phyloP scores from a whole-genome alignment of 2,329 filamentous ascomycete genomes.

The Fusarium secorum region DNA sequence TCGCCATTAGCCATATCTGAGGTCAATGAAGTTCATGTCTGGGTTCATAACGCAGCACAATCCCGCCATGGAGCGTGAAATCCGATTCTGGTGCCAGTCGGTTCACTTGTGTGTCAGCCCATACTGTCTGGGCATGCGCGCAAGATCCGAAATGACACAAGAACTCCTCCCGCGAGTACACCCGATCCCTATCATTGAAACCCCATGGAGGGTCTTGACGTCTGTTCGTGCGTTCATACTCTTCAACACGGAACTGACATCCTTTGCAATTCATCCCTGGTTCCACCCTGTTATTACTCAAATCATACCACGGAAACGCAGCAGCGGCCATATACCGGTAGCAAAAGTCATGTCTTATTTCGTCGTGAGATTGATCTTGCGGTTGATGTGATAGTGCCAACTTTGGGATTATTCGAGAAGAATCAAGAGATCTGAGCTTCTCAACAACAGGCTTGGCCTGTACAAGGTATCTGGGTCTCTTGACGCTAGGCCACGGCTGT shows the following conservation, averaged over 20 bases:
- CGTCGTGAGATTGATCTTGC: neutral
- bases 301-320: conserved; percentile 7
- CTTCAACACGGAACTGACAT: conserved; percentile 15
- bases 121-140: neutral
- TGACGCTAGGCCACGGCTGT: conserved; percentile 5
- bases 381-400: neutral
- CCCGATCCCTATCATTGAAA: conserved; percentile 9
- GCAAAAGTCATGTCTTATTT: neutral
- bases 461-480: conserved; percentile 2
- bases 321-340: conserved; percentile 16
- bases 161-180: conserved; percentile 1
- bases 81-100: neutral
- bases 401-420: neutral
- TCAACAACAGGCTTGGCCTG: neutral
- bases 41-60: neutral
- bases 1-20: fast-evolving
- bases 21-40: neutral
- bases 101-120: neutral
- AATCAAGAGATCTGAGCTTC: neutral
- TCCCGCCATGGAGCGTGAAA: neutral
- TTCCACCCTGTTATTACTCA: neutral
- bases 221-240: neutral
- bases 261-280: conserved; percentile 15
- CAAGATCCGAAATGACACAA: conserved; percentile 5
- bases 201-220: conserved; percentile 1